Base-by-base conservation (phyloP, 129 eudicot genomes). In the Logfia minima region DNA sequence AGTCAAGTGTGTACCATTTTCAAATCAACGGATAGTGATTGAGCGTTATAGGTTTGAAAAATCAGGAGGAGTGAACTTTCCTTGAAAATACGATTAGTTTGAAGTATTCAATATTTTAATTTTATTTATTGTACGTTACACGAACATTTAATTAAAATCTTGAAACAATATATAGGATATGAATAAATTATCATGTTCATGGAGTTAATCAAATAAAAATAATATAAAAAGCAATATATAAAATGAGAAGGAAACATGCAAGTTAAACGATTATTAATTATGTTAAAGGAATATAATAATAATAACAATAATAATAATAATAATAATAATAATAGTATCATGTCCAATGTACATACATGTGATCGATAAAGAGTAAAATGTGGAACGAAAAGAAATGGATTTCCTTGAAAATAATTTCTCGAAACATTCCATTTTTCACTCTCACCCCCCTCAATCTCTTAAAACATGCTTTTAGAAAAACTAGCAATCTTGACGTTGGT, bases 391-490 rank as follows among this genome's bases (percentile, higher is more conserved):
- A 24, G 35, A 78, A 78, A 69, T 18, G 76, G 63, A 69, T 51
- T 37, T 24, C 68, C 65, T 6, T n/a, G 5, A 28, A 68, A 37
- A n/a, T 28, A 37, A 56, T 37, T 78, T 43, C 18, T 23, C 28
- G 70, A 78, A 45, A 24, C 70, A 24, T 51, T 37, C 41, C 18
- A 69, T 18, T 39, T 68, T 78, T 24, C 75, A 68, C 69, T 39
- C 60, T 66, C 53, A 69, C 66, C 59, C 66, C 61, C 76, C 39
- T 19, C 65, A 16, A 61, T 4, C 31, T 37, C 43, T 43, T 17
- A 11, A 73, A 80, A 41, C 70, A 80, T 80, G 83, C 66, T 14
- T 66, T 64, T 80, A 53, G 69, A 73, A 73, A 80, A 73, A 80
- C 53, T 66, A 37, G 52, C 79, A 55, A 73, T 80, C 32, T 73